Evolutionary conservation across 441 rosid genomes (phyloP), one percentile per base, ranked within the genome.

Genomic region (Oxalis stricta): DNA sequence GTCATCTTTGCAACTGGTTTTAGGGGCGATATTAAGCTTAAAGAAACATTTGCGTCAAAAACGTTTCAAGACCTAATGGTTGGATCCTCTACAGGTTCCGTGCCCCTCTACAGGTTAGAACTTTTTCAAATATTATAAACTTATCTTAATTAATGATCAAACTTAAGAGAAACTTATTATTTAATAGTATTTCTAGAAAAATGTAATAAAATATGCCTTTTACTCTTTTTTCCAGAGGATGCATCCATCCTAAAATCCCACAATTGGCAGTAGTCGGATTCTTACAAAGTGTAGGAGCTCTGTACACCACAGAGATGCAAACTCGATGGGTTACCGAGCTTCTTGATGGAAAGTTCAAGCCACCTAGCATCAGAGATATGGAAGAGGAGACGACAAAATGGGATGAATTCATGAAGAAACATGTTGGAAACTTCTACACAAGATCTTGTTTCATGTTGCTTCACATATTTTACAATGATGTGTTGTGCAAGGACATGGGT

Each of bases 401-500:
- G 71, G 64, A 61, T 22, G 48, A 14, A 18, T 44, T 39, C 53
- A 11, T 33, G 54, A 61, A 64, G 38, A 15, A 5, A 21, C 56
- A 56, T 40, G 43, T 56, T 1, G 58, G 63, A 2, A 10, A 35
- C 5, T 48, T 61, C 46, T 59, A 52, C 38, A 24, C 31, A 16
- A 64, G 62, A 37, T 58, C 60, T 7, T 52, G 62, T 60, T 55
- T 61, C 6, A 64, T 8, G 14, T 49, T 55, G 1, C 33, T 61
- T 18, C 64, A 58, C 17, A 44, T 61, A 12, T 68, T 71, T 64
- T 63, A 76, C 47, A 63, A 63, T 35, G 77, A 73, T 63, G 71
- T 65, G 38, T 41, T 70, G 3, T 73, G 84, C 66, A 68, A 41
- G 29, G 84, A 73, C 13, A 73, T 76, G 84, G 73, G 70, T 8